Base-by-base conservation (phyloP, 192 early-diverging fungal genomes). In the Spizellomyces sp. region DNA sequence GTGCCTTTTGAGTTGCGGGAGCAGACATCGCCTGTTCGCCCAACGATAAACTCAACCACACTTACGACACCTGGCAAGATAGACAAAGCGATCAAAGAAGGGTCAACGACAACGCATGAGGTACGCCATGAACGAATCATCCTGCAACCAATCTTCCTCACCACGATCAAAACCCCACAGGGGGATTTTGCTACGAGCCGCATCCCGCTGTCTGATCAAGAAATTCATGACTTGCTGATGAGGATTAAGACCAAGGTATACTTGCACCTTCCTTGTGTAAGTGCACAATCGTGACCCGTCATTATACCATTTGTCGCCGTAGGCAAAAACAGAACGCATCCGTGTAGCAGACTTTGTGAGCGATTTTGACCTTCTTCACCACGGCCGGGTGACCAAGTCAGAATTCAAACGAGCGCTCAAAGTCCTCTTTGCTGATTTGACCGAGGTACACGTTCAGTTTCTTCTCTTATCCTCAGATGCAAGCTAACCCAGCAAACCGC, bases 281-380 rank as follows among this genome's bases (percentile, higher is more conserved):
- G 50, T n/a, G 50, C 50, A 54, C 17, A 19, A 54, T 54, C 14
- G 50, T 19, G 22, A 36, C 27, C 27, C 27, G 27, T 36, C 27
- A 36, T 54, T 19, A 70, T 59, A 6, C 48, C 58, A 45, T 44
- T 5, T n/a, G 36, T 69, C 27, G 27, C 27, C 44, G 2, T 56
- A 81, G 77, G 77, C 79, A 45, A 85, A 85, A 56, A 82, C 86
- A 6, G 80, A 87, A 48, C 58, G 86, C 6, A 79, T 87, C 44
- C 74, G 86, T n/a, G 82, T 87, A 12, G 75, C 75, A 69, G 86
- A 87, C 56, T 84, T 79, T 57, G 75, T 87, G 81, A 48, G 61
- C 4, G 86, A 87, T 69, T 86, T 86, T 79, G 86, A 87, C 60
- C 80, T 81, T 42, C 74, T 86, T 22, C 67, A 73, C 44, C 80